Evolutionary conservation across 2,329 filamentous ascomycete genomes (phyloP).

Genomic region (Aspergillus pseudotamarii): DNA sequence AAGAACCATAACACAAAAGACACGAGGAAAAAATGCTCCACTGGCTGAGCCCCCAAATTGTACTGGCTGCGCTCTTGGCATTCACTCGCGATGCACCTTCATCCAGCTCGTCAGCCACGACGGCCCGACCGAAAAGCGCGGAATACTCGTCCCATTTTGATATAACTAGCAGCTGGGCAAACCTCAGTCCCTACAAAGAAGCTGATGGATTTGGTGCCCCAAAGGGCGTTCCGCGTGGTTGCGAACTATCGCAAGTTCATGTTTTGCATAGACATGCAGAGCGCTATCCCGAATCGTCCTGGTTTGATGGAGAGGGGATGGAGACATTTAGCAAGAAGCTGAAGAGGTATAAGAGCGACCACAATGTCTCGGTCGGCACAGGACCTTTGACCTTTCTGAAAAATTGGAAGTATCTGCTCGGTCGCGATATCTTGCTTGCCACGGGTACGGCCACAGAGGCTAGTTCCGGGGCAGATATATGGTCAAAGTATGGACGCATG

Average conservation of each 20-base stretch:
- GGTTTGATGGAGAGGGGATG: conserved; percentile 55
- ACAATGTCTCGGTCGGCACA: conserved; percentile 40
- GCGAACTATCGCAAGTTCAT: conserved; percentile 59
- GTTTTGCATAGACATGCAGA: conserved; percentile 59
- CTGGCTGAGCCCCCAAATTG: neutral
- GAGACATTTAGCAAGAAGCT: conserved; percentile 54
- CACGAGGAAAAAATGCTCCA: neutral
- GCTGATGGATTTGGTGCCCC: conserved; percentile 28
- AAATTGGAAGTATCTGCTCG: conserved; percentile 48
- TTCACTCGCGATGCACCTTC: neutral
- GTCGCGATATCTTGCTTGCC: conserved; percentile 46
- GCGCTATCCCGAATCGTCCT: conserved; percentile 51
- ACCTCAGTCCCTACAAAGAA: conserved; percentile 34
- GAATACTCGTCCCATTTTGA: conserved; percentile 35
- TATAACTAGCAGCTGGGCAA: conserved; percentile 34
- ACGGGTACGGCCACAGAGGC: conserved; percentile 55
- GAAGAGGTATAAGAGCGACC: conserved; percentile 45
- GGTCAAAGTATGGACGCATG: conserved; percentile 57
- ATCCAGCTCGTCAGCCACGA: neutral
- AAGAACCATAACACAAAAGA: neutral
- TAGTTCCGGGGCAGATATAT: conserved; percentile 54
- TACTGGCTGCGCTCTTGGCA: neutral
- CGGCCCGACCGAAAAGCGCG: conserved; percentile 25
- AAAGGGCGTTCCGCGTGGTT: conserved; percentile 56
- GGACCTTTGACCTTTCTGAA: conserved; percentile 59